Evolutionary conservation across 2,329 filamentous ascomycete species (phyloP).

Genomic region (Alternaria dauci): DNA sequence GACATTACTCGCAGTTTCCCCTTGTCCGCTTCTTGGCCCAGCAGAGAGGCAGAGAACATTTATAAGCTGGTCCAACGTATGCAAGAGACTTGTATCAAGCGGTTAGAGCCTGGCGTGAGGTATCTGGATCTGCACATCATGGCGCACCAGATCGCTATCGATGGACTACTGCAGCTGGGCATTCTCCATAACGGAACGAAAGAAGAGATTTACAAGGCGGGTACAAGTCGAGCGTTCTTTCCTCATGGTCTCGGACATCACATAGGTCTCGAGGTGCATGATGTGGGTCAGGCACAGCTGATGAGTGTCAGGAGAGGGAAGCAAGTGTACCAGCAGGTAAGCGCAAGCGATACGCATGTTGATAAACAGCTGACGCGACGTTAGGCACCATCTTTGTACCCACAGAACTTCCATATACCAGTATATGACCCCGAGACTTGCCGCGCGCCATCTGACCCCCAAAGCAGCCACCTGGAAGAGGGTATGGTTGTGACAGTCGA

Average conservation of each 20-base stretch:
- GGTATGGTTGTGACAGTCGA: conserved; percentile 67
- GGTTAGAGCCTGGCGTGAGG: conserved; percentile 72
- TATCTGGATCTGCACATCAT: conserved; percentile 77
- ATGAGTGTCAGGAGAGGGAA: conserved; percentile 43
- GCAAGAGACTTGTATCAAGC: conserved; percentile 77
- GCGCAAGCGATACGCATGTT: background rate
- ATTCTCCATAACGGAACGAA: conserved; percentile 71
- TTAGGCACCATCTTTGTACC: conserved; percentile 44
- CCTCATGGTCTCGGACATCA: conserved; percentile 93
- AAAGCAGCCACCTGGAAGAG: conserved; percentile 55
- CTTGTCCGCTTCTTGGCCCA: conserved; percentile 72
- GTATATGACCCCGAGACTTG: conserved; percentile 44
- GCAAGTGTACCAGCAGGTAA: conserved; percentile 35
- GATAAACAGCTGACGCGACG: conserved; percentile 16
- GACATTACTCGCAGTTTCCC: conserved; percentile 92
- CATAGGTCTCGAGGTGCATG: conserved; percentile 91
- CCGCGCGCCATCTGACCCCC: conserved; percentile 41
- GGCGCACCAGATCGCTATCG: conserved; percentile 75
- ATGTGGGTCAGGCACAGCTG: conserved; percentile 56
- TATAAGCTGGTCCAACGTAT: conserved; percentile 82
- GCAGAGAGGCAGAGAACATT: conserved; percentile 72
- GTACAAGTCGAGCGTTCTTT: conserved; percentile 90
- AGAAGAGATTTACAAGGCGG: conserved; percentile 76
- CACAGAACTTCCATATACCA: conserved; percentile 42
- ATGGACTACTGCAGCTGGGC: conserved; percentile 74